Evolutionary conservation across 2,329 filamentous ascomycete species (phyloP), one percentile per base, ranked within the genome.

Genomic region (Colletotrichum higginsianum): DNA sequence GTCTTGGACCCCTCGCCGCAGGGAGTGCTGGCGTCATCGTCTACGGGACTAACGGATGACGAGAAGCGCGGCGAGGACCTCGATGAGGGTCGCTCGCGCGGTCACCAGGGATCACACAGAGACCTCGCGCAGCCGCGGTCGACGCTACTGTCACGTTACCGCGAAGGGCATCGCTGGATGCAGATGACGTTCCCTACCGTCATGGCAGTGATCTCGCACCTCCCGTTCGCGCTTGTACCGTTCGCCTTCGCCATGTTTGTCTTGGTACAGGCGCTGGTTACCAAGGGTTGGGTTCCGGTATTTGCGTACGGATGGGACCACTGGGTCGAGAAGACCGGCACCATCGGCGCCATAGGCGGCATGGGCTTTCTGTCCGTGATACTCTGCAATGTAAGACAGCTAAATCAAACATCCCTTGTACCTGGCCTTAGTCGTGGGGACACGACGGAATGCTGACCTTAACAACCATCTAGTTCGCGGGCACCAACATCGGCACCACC

Each of bases 241-340:
- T 94, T 94, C 75, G 90, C 92, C 0, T 90, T 94, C 67, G 85
- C 87, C 72, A 94, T 94, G 92, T 94, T 94, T 73, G 86, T 94
- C 12, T 86, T 94, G 0, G 92, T 94, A 0, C 92, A 94, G 77
- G 91, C 87, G 0, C 81, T 94, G 1, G 92, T 93, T 0, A 93
- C 90, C 0, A 94, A 92, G 74, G 92, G 92, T 13, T 94, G 92
- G 92, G 89, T 94, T 0, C 86, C 88, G 0, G 90, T 94, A 0
- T 94, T 94, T 75, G 92, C 92, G 0, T 85, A 92, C 61, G 92
- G 92, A 1, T 94, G 92, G 92, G 88, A 93, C 68, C 89, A 92
- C 61, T 94, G 92, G 92, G 91, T 93, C 0, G 81, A 85, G 12
- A 91, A 87, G 77, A 94, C 92, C 0, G 92, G 92, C 0, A 92